phyloP scores from a whole-genome alignment of 2,329 filamentous ascomycete species.

The Colletotrichum endophyticum region DNA sequence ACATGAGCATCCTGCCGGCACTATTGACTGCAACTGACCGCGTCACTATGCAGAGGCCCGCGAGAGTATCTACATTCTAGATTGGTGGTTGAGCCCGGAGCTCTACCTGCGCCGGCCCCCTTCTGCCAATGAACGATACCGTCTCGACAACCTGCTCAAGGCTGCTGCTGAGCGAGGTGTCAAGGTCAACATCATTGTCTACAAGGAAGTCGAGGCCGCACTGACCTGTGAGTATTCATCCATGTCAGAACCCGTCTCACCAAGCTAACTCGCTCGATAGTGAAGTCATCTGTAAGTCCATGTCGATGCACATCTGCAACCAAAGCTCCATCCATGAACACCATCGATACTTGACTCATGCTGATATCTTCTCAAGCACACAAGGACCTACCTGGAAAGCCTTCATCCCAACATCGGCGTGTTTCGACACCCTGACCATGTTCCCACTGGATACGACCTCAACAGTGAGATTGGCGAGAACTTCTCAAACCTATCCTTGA shows the following conservation, averaged over 20 bases:
- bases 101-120: slow-evolving; percentile 86
- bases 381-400: slow-evolving; percentile 77
- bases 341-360: background rate
- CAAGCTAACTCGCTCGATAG: slow-evolving; percentile 25
- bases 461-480: slow-evolving; percentile 71
- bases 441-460: slow-evolving; percentile 73
- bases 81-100: slow-evolving; percentile 92
- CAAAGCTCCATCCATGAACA: slow-evolving; percentile 51
- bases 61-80: slow-evolving; percentile 83
- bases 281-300: slow-evolving; percentile 47
- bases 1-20: background rate
- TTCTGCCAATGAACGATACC: slow-evolving; percentile 80
- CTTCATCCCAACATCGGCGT: slow-evolving; percentile 86
- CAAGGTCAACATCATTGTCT: slow-evolving; percentile 84
- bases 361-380: slow-evolving; percentile 57
- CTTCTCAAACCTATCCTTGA: slow-evolving; percentile 49
- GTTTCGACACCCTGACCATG: slow-evolving; percentile 89
- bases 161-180: slow-evolving; percentile 85
- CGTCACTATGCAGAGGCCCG: slow-evolving; percentile 58
- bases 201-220: slow-evolving; percentile 87
- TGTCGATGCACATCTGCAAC: slow-evolving; percentile 34
- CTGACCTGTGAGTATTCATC: slow-evolving; percentile 71
- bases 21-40: background rate
- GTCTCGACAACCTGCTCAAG: slow-evolving; percentile 82
- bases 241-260: slow-evolving; percentile 20